Percentiles rank a stretch among this genome's conserved stretches.
phyloP scores from a whole-genome alignment of 2,329 filamentous ascomycete genomes.

The Colletotrichum chlorophyti region DNA sequence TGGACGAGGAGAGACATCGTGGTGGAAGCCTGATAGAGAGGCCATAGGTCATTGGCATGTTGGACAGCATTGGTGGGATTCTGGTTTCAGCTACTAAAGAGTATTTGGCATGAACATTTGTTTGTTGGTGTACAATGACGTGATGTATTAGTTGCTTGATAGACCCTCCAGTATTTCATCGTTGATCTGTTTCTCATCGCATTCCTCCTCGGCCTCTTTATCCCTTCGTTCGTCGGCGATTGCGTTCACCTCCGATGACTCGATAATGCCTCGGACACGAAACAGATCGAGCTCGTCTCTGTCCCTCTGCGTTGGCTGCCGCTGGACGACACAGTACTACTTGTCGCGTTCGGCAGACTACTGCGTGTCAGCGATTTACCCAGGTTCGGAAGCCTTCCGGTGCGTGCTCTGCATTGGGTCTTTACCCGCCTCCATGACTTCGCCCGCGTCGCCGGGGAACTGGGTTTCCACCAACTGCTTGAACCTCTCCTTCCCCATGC shows the following conservation, averaged over 20 bases:
- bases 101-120: constrained; percentile 7
- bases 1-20: constrained; percentile 64
- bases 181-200: too few relatives aligned
- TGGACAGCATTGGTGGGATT: constrained; percentile 69
- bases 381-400: not conserved
- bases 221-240: not conserved
- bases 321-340: not conserved
- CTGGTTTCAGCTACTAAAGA: constrained; percentile 43
- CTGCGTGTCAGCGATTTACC: not conserved
- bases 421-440: too few relatives aligned
- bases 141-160: not conserved
- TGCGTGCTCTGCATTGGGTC: too few relatives aligned
- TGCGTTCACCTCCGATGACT: too few relatives aligned
- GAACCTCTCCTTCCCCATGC: too few relatives aligned
- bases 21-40: constrained; percentile 70
- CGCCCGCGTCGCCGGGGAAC: too few relatives aligned
- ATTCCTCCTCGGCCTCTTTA: too few relatives aligned
- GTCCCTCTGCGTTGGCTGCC: not conserved
- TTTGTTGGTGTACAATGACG: not conserved
- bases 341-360: not conserved
- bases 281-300: not conserved
- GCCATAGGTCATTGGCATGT: constrained; percentile 62
- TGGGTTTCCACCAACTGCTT: too few relatives aligned
- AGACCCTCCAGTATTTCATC: too few relatives aligned
- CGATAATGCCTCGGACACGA: too few relatives aligned